Evolutionary conservation across 306 rosid genomes (phyloP).

Genomic region (Betula pendula): DNA sequence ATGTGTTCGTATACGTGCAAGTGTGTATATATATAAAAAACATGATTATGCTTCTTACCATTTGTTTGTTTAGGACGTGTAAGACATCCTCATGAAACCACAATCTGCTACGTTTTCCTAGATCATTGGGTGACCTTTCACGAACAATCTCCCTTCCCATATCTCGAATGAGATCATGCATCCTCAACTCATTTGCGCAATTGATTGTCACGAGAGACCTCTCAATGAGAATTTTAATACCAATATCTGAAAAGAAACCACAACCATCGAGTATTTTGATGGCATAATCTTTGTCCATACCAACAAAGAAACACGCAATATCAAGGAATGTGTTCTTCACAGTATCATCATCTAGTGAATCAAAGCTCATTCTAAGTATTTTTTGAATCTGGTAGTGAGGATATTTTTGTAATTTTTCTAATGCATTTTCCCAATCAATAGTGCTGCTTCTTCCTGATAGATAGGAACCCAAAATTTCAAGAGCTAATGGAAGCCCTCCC

Average conservation of each 20-base stretch:
- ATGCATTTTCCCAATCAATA: constrained; percentile 25
- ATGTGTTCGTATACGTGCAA: neutral
- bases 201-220: constrained; percentile 31
- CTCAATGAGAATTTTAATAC: constrained; percentile 29
- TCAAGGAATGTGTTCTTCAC: constrained; percentile 40
- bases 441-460: constrained; percentile 13
- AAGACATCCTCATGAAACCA: constrained; percentile 1
- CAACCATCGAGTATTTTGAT: constrained; percentile 29
- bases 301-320: constrained; percentile 42
- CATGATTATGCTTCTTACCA: neutral
- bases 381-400: constrained; percentile 32
- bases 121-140: neutral
- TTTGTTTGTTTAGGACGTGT: neutral
- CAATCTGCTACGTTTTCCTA: constrained; percentile 20
- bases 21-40: too few species aligned
- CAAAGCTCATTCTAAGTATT: constrained; percentile 30
- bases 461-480: constrained; percentile 40
- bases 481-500: constrained; percentile 46
- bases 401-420: constrained; percentile 24
- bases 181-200: neutral
- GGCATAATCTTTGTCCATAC: constrained; percentile 21
- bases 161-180: constrained; percentile 36
- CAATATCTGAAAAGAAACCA: constrained; percentile 35
- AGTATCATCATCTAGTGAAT: constrained; percentile 15
- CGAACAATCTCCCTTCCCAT: constrained; percentile 46